phyloP scores from a whole-genome alignment of 225 moss, liverwort and hornwort species.

The Physcomitrellopsis africana region DNA sequence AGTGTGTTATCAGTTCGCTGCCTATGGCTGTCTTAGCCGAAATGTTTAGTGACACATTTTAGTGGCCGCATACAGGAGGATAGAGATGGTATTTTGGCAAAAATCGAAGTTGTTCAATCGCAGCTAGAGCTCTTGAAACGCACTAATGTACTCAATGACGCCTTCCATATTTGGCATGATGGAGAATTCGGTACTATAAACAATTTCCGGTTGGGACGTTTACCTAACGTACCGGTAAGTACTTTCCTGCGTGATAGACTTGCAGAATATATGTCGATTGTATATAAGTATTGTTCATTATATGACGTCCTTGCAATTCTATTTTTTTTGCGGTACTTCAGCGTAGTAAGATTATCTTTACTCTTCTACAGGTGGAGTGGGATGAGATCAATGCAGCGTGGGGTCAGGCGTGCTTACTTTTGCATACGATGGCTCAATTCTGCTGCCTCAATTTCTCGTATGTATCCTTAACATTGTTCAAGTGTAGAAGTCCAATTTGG shows the following conservation, averaged over 20 bases:
- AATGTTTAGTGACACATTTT: constrained; percentile 12
- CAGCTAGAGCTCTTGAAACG: constrained; percentile 96
- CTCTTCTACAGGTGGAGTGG: constrained; percentile 87
- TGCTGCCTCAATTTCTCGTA: constrained; percentile 94
- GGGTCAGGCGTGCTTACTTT: constrained; percentile 97
- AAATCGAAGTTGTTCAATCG: constrained; percentile 92
- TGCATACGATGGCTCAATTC: constrained; percentile 97
- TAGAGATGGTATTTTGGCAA: constrained; percentile 89
- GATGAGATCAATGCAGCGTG: constrained; percentile 99
- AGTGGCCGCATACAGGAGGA: constrained; percentile 62
- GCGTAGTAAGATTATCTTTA: background rate
- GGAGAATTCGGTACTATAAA: constrained; percentile 99
- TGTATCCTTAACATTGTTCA: constrained; percentile 39
- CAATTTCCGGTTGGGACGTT: constrained; percentile 93
- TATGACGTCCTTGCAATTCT: background rate
- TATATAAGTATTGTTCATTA: background rate
- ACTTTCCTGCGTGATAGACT: constrained; percentile 2
- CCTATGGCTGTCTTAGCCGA: constrained; percentile 16
- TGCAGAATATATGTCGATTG: constrained; percentile 7
- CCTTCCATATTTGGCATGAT: constrained; percentile 99
- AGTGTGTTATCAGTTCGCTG: background rate
- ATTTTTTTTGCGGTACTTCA: constrained; percentile 6
- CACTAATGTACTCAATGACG: constrained; percentile 98
- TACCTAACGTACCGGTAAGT: constrained; percentile 87
- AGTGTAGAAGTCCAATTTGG: constrained; percentile 11